Evolutionary conservation across 2,329 filamentous ascomycete genomes (phyloP).

Genomic region (Blastomyces emzantsi): DNA sequence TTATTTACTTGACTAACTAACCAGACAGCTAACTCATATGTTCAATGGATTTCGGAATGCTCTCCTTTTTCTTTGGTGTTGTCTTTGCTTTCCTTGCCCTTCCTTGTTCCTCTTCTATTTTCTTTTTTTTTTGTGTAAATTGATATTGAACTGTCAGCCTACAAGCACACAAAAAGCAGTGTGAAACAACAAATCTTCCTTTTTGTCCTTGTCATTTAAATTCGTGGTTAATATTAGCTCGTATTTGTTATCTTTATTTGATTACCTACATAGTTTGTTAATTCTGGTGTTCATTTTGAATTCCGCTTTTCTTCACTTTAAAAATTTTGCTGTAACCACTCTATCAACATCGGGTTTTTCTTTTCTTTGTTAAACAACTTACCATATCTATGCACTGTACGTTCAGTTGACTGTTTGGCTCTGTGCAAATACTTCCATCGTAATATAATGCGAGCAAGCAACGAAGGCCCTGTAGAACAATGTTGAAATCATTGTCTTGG

Average conservation of each 20-base stretch:
- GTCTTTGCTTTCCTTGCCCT: background rate
- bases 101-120: too few species aligned
- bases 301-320: too few species aligned
- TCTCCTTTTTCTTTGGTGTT: background rate
- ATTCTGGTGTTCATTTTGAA: too few species aligned
- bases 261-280: too few species aligned
- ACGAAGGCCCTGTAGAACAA: slow-evolving; percentile 29
- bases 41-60: background rate
- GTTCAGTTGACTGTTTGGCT: too few species aligned
- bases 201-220: background rate
- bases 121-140: too few species aligned
- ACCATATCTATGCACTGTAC: too few species aligned
- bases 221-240: too few species aligned
- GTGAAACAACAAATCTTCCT: background rate
- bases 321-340: too few species aligned
- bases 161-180: background rate
- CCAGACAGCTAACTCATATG: background rate
- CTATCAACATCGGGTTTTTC: too few species aligned
- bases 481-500: slow-evolving; percentile 27
- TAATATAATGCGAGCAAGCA: slow-evolving; percentile 20
- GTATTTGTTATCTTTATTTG: background rate
- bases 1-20: background rate
- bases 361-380: too few species aligned
- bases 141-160: background rate
- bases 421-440: too few species aligned